Conservation (phyloP, 78 protist genomes). For the Monocercomonoides exilis region DNA sequence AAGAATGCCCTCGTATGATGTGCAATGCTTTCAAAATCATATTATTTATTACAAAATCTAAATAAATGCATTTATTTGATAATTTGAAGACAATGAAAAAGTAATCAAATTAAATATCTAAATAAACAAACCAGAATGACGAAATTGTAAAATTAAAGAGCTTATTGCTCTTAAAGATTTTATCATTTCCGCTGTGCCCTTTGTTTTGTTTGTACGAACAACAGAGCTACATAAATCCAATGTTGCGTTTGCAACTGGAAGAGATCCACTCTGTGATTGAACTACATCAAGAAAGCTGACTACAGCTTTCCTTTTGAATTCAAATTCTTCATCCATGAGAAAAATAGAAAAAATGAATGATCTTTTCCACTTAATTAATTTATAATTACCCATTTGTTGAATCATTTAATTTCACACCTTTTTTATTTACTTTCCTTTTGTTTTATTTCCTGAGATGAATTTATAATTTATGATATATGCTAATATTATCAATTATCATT, state of each 20-base stretch:
- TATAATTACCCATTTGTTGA: no score
- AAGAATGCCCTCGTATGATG: not conserved
- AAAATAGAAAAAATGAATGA: no score
- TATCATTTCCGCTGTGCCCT: not conserved
- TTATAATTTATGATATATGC: no score
- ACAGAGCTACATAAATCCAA: not conserved
- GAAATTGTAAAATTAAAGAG: not conserved
- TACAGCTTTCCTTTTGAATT: no score
- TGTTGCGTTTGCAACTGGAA: not conserved
- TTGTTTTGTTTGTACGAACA: not conserved
- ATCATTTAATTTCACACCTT: no score
- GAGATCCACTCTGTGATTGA: not conserved
- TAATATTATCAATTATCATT: no score
- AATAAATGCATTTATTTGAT: no score
- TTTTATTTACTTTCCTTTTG: no score
- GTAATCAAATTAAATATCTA: not conserved
- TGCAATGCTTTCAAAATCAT: not conserved
- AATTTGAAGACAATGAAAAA: not conserved
- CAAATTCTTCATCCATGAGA: no score
- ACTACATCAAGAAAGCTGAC: not conserved
- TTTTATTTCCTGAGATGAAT: no score
- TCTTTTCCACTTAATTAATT: no score
- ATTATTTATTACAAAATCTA: not conserved
- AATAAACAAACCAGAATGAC: not conserved
- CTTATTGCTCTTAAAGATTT: not conserved